Conservation (phyloP, 306 rosid genomes). For the Casuarina equisetifolia region DNA sequence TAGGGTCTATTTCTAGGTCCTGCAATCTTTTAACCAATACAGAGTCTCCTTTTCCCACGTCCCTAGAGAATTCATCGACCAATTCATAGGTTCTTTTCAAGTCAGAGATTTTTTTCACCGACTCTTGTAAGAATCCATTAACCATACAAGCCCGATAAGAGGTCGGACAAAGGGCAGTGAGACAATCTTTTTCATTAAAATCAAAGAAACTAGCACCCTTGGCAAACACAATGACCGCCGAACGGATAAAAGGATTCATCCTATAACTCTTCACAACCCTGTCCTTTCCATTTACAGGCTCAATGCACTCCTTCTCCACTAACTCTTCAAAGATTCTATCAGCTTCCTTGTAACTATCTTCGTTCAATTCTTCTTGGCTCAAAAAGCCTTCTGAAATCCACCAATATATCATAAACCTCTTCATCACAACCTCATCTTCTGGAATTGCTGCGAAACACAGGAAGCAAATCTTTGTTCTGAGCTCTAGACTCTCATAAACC, state of each 20-base stretch:
- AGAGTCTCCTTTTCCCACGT: too few relatives aligned
- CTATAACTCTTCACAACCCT: slow-evolving; percentile 8
- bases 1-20: too few relatives aligned
- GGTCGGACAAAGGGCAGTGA: neutral
- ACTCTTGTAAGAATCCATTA: neutral
- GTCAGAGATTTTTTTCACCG: too few relatives aligned
- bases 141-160: slow-evolving; percentile 14
- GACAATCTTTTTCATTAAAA: slow-evolving; percentile 17
- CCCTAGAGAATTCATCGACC: rapidly evolving
- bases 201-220: neutral
- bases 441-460: slow-evolving; percentile 22
- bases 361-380: too few relatives aligned
- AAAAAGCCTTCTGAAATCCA: slow-evolving; percentile 23
- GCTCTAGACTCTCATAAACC: neutral
- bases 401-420: slow-evolving; percentile 29
- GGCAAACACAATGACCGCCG: slow-evolving; percentile 15
- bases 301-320: slow-evolving; percentile 16
- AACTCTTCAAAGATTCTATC: slow-evolving; percentile 9
- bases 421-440: slow-evolving; percentile 27
- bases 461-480: neutral
- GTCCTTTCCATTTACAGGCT: slow-evolving; percentile 12
- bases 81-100: neutral
- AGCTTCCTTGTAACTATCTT: neutral
- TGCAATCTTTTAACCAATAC: rapidly evolving
- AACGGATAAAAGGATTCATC: slow-evolving; percentile 32